These are phyloP conservation scores for Echium plantagineum DNA, from an alignment of 257 asterid species.

Conservation along the genomic window DNA sequence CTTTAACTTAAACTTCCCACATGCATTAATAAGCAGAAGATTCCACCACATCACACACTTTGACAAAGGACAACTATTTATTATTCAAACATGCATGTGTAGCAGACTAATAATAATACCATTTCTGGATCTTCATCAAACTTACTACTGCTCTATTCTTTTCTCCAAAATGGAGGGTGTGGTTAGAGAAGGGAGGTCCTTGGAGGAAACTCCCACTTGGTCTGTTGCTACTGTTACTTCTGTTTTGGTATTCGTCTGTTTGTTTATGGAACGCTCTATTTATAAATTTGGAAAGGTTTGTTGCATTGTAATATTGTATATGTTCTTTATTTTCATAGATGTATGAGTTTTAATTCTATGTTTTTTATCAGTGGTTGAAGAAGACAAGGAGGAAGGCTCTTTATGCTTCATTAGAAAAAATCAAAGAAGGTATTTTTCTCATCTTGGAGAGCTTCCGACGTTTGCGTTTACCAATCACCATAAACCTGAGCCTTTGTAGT, in stretches of 20 bases:
- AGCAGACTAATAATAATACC: background rate
- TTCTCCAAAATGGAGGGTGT: slow-evolving; percentile 50
- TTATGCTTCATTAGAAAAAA: slow-evolving; percentile 68
- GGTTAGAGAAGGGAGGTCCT: slow-evolving; percentile 67
- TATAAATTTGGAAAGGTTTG: slow-evolving; percentile 75
- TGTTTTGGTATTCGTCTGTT: slow-evolving; percentile 77
- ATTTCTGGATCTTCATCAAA: no score
- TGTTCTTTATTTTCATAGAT: background rate
- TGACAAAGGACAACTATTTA: slow-evolving; percentile 1
- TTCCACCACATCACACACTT: slow-evolving; percentile 16
- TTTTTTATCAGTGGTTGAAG: slow-evolving; percentile 69
- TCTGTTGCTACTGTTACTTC: slow-evolving; percentile 90
- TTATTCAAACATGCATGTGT: slow-evolving; percentile 9
- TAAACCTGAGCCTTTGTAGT: no score
- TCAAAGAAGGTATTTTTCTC: slow-evolving; percentile 51
- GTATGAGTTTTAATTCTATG: background rate
- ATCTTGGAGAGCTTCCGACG: no score
- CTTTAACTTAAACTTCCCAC: background rate
- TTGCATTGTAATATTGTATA: background rate
- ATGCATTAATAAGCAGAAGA: slow-evolving; percentile 7
- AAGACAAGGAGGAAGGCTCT: slow-evolving; percentile 80
- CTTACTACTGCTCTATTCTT: no score
- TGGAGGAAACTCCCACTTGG: slow-evolving; percentile 91
- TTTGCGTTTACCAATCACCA: no score
- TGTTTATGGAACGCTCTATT: slow-evolving; percentile 68